Evolutionary conservation across 1,139 yeast species (phyloP).

Genomic region (Hyphopichia fennica): DNA sequence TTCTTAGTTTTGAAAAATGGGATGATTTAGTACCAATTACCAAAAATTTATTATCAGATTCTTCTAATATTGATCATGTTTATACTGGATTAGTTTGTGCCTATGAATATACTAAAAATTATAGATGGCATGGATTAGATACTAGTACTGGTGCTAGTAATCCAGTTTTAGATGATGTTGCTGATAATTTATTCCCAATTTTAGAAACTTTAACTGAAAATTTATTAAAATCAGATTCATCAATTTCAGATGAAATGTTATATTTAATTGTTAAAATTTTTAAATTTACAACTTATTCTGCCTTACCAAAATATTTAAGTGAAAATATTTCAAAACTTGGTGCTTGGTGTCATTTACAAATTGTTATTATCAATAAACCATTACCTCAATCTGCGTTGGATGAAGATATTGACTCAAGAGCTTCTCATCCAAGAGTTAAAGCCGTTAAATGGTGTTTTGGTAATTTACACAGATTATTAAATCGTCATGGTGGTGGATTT

Average conservation of each 20-base stretch:
- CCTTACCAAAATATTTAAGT: conserved; percentile 55
- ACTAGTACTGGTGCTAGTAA: conserved; percentile 36
- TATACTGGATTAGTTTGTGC: conserved; percentile 59
- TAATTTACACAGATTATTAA: conserved; percentile 58
- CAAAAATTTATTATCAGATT: conserved; percentile 43
- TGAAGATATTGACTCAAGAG: conserved; percentile 38
- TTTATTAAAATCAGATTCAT: conserved; percentile 29
- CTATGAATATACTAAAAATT: conserved; percentile 55
- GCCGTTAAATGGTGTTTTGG: conserved; percentile 76
- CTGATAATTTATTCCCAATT: conserved; percentile 52
- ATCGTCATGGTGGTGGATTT: conserved; percentile 55
- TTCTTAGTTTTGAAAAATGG: conserved; percentile 48
- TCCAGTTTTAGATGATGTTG: conserved; percentile 48
- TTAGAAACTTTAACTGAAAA: conserved; percentile 51
- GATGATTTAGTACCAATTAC: conserved; percentile 37
- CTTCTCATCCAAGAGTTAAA: conserved; percentile 51
- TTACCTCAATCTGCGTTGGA: conserved; percentile 36
- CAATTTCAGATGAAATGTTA: conserved; percentile 53
- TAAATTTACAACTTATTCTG: conserved; percentile 59
- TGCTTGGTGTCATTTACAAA: conserved; percentile 64
- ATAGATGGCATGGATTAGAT: conserved; percentile 55
- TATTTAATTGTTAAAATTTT: conserved; percentile 64
- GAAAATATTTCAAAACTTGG: conserved; percentile 52
- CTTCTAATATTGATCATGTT: conserved; percentile 49
- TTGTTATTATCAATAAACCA: conserved; percentile 48